Evolutionary conservation across 805 yeast genomes (phyloP).

Genomic region (Kluyveromyces aestuarii): DNA sequence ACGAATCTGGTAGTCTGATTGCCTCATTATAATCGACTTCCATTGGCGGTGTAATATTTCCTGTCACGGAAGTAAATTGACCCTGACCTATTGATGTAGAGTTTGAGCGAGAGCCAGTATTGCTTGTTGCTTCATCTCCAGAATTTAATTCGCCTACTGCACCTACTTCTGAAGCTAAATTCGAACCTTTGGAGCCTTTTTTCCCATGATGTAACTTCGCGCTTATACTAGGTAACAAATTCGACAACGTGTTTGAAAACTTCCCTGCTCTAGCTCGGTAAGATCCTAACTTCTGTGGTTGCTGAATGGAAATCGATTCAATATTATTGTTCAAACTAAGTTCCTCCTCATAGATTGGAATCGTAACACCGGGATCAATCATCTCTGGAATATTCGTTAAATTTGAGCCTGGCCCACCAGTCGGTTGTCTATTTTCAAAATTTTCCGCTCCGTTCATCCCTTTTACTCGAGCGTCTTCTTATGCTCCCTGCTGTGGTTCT

Average conservation of each 20-base stretch:
- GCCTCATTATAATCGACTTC: conserved; percentile 15
- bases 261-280: conserved; percentile 28
- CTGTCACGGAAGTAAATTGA: conserved; percentile 6
- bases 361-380: conserved; percentile 27
- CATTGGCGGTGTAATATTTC: conserved; percentile 22
- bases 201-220: conserved; percentile 26
- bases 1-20: conserved; percentile 21
- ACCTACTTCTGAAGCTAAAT: conserved; percentile 1
- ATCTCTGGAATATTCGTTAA: conserved; percentile 22
- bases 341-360: conserved; percentile 27
- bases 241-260: conserved; percentile 27
- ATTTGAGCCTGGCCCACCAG: conserved; percentile 5
- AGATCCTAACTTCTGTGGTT: conserved; percentile 27
- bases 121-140: conserved; percentile 6
- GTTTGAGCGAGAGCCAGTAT: conserved; percentile 10
- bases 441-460: neutral
- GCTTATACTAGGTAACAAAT: conserved; percentile 27
- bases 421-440: conserved; percentile 7
- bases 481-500: neutral
- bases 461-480: neutral
- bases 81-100: conserved; percentile 10
- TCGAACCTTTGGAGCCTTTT: conserved; percentile 8
- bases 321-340: conserved; percentile 4
- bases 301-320: conserved; percentile 9
- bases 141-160: neutral